phyloP scores from a whole-genome alignment of 1,284 basidiomycete species.

The Wallemia hederae region DNA sequence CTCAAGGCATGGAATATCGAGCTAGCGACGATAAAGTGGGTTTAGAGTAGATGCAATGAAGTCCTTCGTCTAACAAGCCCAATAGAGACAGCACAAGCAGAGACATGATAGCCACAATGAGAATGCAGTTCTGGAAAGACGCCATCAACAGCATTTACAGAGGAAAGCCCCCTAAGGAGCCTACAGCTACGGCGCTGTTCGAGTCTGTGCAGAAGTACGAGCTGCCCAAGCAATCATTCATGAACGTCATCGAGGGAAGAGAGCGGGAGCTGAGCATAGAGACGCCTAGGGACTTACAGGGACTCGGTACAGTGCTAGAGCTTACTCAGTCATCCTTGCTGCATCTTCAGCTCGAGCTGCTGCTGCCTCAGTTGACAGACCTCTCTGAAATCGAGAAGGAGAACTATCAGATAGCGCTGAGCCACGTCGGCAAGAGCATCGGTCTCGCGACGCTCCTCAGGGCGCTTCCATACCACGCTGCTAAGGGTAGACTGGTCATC shows the following conservation, averaged over 20 bases:
- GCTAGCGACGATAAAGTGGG: not conserved
- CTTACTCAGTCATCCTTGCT: slow-evolving; percentile 24
- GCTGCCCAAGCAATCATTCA: slow-evolving; percentile 43
- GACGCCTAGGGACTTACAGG: slow-evolving; percentile 1
- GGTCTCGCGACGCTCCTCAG: slow-evolving; percentile 31
- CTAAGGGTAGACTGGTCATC: slow-evolving; percentile 41
- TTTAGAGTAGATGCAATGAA: slow-evolving; percentile 2
- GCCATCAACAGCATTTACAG: slow-evolving; percentile 39
- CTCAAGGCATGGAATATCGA: slow-evolving; percentile 56
- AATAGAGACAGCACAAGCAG: slow-evolving; percentile 52
- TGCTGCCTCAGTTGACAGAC: slow-evolving; percentile 20
- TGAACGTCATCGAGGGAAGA: slow-evolving; percentile 55
- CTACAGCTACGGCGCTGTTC: slow-evolving; percentile 44
- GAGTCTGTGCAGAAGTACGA: slow-evolving; percentile 25
- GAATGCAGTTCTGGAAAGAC: slow-evolving; percentile 80
- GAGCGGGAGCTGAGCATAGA: slow-evolving; percentile 21
- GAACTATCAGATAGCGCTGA: slow-evolving; percentile 27
- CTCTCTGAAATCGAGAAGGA: slow-evolving; percentile 11
- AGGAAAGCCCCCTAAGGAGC: slow-evolving; percentile 47
- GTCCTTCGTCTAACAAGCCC: slow-evolving; percentile 47
- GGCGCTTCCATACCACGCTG: slow-evolving; percentile 41
- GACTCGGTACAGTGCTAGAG: slow-evolving; percentile 5
- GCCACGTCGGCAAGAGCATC: slow-evolving; percentile 31
- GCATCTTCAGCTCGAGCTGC: slow-evolving; percentile 44
- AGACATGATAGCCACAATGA: slow-evolving; percentile 50